Evolutionary conservation across 257 asterid species (phyloP).

Genomic region (Plantago major): DNA sequence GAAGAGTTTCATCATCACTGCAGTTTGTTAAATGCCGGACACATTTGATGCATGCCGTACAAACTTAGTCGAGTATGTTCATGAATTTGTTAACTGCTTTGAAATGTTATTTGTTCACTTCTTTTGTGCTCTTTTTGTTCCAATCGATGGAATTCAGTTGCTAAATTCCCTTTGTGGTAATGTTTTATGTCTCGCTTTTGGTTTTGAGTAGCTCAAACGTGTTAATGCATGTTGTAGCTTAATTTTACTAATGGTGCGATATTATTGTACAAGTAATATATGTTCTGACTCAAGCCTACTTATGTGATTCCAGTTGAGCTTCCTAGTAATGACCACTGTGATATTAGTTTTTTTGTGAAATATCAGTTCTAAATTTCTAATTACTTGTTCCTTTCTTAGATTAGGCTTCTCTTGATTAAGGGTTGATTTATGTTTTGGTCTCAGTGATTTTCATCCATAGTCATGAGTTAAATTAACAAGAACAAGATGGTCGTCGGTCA

Average conservation of each 20-base stretch:
- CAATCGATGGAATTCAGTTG: neutral
- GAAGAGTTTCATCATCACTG: too few relatives aligned
- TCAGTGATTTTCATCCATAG: too few relatives aligned
- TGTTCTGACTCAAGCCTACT: too few relatives aligned
- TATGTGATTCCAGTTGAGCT: too few relatives aligned
- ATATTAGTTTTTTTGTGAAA: too few relatives aligned
- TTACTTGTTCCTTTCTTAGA: too few relatives aligned
- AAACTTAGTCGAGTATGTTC: slow-evolving; percentile 71
- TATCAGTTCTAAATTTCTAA: too few relatives aligned
- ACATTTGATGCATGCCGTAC: slow-evolving; percentile 23
- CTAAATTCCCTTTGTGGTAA: neutral
- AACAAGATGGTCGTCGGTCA: too few relatives aligned
- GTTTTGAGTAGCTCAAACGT: neutral
- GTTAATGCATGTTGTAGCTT: neutral
- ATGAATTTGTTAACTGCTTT: neutral
- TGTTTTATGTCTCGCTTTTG: neutral
- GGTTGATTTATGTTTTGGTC: neutral
- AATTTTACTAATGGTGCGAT: neutral
- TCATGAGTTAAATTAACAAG: too few relatives aligned
- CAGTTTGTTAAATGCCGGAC: too few relatives aligned
- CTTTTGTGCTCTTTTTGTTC: neutral
- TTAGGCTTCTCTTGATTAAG: neutral
- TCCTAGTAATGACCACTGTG: too few relatives aligned
- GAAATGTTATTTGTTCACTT: neutral
- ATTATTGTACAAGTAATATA: too few relatives aligned